Percentiles rank a stretch among this genome's conserved stretches.
phyloP scores from a whole-genome alignment of 345 rosid genomes.

The Balakata baccata region DNA sequence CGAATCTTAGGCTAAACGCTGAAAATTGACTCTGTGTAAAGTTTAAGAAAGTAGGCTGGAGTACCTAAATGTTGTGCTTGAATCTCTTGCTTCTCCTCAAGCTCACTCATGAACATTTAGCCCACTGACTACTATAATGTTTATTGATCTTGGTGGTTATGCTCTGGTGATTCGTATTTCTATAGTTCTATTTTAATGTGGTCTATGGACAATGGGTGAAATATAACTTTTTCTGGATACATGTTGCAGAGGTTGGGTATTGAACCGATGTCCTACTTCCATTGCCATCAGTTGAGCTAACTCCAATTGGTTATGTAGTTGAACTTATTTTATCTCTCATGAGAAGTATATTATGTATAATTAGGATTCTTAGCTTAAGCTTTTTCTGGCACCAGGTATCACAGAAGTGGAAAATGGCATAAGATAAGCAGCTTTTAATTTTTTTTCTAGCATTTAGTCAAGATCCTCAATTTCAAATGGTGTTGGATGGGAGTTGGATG shows the following conservation, averaged over 20 bases:
- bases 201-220: background rate
- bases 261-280: no score
- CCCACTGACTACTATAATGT: background rate
- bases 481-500: background rate
- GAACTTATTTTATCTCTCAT: background rate
- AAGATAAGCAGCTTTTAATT: background rate
- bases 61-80: background rate
- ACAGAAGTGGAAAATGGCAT: background rate
- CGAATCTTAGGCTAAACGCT: background rate
- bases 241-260: no score
- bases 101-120: background rate
- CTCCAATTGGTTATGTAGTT: no score
- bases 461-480: background rate
- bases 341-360: background rate
- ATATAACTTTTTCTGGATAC: background rate
- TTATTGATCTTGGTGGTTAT: background rate
- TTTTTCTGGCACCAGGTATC: background rate
- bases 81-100: background rate
- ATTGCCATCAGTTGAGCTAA: no score
- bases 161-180: background rate
- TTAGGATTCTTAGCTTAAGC: background rate
- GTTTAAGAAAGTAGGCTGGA: background rate
- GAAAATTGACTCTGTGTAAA: background rate
- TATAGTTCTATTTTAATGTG: background rate
- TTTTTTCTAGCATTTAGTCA: background rate